Evolutionary conservation across 2,329 filamentous ascomycete species (phyloP).

Genomic region (Ampelomyces quisqualis): DNA sequence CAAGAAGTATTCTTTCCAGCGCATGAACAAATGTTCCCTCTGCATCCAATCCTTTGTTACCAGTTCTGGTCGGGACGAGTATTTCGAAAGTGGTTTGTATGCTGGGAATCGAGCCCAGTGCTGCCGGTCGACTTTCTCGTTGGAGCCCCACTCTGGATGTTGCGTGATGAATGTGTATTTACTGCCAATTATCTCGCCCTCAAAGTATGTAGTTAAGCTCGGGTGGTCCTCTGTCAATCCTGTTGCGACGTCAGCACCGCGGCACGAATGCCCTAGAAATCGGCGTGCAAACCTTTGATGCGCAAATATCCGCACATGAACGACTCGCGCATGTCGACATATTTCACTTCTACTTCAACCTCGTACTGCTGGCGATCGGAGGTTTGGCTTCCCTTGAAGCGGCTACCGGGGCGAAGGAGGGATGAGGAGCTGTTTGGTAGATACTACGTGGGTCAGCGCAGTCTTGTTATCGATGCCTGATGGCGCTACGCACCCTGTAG

Average conservation of each 20-base stretch:
- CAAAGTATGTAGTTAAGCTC: constrained; percentile 96
- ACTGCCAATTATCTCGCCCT: constrained; percentile 93
- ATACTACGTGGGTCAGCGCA: constrained; percentile 53
- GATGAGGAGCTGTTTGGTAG: constrained; percentile 80
- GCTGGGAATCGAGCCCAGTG: constrained; percentile 92
- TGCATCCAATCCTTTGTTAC: constrained; percentile 70
- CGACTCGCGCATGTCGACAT: constrained; percentile 91
- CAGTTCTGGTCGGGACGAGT: constrained; percentile 59
- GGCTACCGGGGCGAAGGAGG: constrained; percentile 81
- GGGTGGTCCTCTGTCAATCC: constrained; percentile 93
- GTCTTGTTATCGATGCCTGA: neutral
- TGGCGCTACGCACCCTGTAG: constrained; percentile 34
- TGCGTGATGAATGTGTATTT: constrained; percentile 94
- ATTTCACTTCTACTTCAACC: constrained; percentile 94
- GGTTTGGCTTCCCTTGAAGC: constrained; percentile 86
- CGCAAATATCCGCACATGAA: constrained; percentile 93
- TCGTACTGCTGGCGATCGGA: constrained; percentile 93
- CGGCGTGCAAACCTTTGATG: constrained; percentile 72
- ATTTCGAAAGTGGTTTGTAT: constrained; percentile 74
- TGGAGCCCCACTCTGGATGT: constrained; percentile 88
- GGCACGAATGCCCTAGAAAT: neutral
- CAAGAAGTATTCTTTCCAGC: constrained; percentile 98
- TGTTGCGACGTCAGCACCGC: constrained; percentile 44
- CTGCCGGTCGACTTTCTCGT: constrained; percentile 83
- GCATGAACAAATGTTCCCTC: constrained; percentile 92